phyloP scores from a whole-genome alignment of 1,284 basidiomycete species.

The Wallemia ichthyophaga region DNA sequence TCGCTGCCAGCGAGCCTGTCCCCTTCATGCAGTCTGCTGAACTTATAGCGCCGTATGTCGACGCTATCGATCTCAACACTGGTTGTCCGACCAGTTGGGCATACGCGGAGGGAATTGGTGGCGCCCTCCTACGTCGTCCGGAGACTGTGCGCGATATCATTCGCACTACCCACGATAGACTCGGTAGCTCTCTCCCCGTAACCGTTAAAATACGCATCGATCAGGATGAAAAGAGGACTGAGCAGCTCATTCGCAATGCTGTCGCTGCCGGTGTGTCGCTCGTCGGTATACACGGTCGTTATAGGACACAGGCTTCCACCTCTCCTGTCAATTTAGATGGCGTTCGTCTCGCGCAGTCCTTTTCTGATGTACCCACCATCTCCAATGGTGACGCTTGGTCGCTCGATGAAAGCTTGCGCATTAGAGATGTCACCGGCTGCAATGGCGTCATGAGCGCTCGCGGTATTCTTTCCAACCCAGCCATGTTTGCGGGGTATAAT shows the following conservation, averaged over 20 bases:
- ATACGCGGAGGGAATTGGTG: conserved; percentile 25
- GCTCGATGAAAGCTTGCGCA: conserved; percentile 18
- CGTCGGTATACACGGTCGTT: conserved; percentile 27
- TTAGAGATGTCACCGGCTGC: conserved; percentile 20
- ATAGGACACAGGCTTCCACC: conserved; percentile 23
- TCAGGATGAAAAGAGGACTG: conserved; percentile 20
- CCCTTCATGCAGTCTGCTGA: conserved; percentile 26
- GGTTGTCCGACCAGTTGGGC: conserved; percentile 25
- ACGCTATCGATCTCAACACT: conserved; percentile 26
- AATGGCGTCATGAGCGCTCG: conserved; percentile 28
- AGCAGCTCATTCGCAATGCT: conserved; percentile 21
- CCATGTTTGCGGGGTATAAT: conserved; percentile 24
- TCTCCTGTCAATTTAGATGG: conserved; percentile 22
- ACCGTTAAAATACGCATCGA: conserved; percentile 29
- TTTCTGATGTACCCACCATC: conserved; percentile 20
- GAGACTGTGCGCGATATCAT: conserved; percentile 27
- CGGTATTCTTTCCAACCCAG: conserved; percentile 28
- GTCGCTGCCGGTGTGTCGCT: conserved; percentile 20
- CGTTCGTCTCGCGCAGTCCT: conserved; percentile 22
- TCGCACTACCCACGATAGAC: conserved; percentile 20
- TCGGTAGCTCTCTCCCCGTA: conserved; percentile 25
- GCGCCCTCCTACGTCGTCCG: conserved; percentile 25
- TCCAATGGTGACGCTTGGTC: conserved; percentile 29
- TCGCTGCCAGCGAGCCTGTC: conserved; percentile 22
- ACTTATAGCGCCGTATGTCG: conserved; percentile 21